phyloP scores from a whole-genome alignment of 1,139 yeast genomes.

The Diutina neorugosa region DNA sequence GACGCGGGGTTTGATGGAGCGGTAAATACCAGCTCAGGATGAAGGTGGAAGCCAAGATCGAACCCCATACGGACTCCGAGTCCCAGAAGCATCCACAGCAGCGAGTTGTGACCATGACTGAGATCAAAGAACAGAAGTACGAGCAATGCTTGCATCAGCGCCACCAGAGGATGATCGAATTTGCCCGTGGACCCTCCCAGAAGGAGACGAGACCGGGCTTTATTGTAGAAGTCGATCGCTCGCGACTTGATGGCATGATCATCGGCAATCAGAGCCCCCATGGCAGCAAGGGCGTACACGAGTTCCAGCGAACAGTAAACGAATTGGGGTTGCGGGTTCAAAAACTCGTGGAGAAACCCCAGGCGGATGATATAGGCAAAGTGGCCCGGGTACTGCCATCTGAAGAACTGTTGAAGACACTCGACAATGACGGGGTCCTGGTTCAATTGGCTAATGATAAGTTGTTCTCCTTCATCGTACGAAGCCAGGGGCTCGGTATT shows the following conservation, averaged over 20 bases:
- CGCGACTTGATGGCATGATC: constrained; percentile 5
- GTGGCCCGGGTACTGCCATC: constrained; percentile 10
- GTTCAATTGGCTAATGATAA: not conserved
- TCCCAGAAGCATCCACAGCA: constrained; percentile 11
- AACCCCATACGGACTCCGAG: constrained; percentile 11
- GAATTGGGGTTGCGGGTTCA: constrained; percentile 6
- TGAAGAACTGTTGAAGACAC: constrained; percentile 6
- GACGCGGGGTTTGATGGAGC: constrained; percentile 4
- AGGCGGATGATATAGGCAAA: constrained; percentile 9
- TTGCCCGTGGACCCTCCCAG: constrained; percentile 5
- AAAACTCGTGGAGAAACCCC: constrained; percentile 9
- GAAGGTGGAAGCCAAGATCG: constrained; percentile 10
- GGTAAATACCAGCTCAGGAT: constrained; percentile 9
- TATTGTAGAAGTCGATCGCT: constrained; percentile 7
- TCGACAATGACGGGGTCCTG: not conserved
- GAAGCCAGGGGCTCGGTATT: not conserved
- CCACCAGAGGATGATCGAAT: constrained; percentile 8
- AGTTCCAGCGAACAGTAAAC: constrained; percentile 10
- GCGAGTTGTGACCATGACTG: constrained; percentile 10
- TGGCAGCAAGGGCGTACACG: constrained; percentile 10
- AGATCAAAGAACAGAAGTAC: constrained; percentile 9
- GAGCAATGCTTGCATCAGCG: constrained; percentile 9
- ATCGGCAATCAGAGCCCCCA: constrained; percentile 10
- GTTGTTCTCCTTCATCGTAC: not conserved
- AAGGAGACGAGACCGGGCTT: constrained; percentile 7